Percentiles rank a stretch among this genome's conserved stretches.
These are phyloP conservation scores for Starmerella bombi DNA, from an alignment of 805 yeast species.

Conservation along the genomic window DNA sequence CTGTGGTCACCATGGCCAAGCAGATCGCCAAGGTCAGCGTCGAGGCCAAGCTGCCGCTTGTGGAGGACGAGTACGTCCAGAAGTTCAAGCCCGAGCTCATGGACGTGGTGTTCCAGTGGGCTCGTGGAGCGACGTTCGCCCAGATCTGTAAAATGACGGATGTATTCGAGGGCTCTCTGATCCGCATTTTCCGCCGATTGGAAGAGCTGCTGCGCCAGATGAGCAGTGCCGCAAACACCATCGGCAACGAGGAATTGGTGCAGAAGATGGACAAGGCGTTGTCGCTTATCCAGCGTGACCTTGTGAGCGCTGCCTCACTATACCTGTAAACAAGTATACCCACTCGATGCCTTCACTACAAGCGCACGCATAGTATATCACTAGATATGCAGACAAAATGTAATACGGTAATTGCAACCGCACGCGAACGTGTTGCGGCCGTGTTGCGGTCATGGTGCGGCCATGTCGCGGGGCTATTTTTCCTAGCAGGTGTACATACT, in stretches of 20 bases:
- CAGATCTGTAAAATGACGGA: slow-evolving; percentile 98
- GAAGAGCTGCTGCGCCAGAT: slow-evolving; percentile 89
- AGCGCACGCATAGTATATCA: too few relatives aligned
- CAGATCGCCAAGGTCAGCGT: slow-evolving; percentile 78
- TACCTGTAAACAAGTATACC: slow-evolving; percentile 37
- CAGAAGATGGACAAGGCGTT: slow-evolving; percentile 78
- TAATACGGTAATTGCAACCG: too few relatives aligned
- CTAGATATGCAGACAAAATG: too few relatives aligned
- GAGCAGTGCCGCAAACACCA: slow-evolving; percentile 82
- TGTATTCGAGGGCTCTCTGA: slow-evolving; percentile 92
- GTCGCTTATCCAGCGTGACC: slow-evolving; percentile 83
- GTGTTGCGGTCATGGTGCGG: too few relatives aligned
- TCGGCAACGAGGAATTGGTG: slow-evolving; percentile 77
- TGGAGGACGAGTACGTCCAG: slow-evolving; percentile 86
- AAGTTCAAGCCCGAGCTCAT: slow-evolving; percentile 82
- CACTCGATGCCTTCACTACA: too few relatives aligned
- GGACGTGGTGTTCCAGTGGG: slow-evolving; percentile 97
- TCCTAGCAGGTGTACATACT: too few relatives aligned
- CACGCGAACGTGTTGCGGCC: too few relatives aligned
- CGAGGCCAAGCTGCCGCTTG: slow-evolving; percentile 80
- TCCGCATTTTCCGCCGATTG: slow-evolving; percentile 84
- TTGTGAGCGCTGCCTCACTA: slow-evolving; percentile 91
- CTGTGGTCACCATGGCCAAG: slow-evolving; percentile 79
- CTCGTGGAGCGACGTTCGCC: slow-evolving; percentile 88
- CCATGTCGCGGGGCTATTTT: too few relatives aligned